phyloP scores from a whole-genome alignment of 2,329 filamentous ascomycete genomes.

The Cyclaneusma minus region DNA sequence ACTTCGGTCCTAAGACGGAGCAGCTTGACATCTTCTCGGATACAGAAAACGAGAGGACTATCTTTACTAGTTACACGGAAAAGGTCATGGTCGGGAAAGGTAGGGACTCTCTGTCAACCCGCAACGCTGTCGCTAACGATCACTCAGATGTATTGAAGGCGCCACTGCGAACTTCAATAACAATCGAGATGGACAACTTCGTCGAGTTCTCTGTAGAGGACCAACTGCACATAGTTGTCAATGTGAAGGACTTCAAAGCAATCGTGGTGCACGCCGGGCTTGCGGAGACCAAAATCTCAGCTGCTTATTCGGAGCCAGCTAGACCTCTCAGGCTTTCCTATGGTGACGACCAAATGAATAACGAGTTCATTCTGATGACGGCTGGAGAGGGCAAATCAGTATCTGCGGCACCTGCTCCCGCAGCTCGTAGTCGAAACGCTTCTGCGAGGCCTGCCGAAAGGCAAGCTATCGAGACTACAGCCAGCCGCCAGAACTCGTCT shows the following conservation, averaged over 20 bases:
- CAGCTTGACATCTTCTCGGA: slow-evolving; percentile 65
- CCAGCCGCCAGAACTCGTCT: slow-evolving; percentile 8
- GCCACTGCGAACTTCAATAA: slow-evolving; percentile 65
- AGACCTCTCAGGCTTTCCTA: slow-evolving; percentile 62
- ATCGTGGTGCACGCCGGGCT: slow-evolving; percentile 63
- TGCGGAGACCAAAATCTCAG: slow-evolving; percentile 48
- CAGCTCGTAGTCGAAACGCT: slow-evolving; percentile 9
- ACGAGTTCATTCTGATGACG: slow-evolving; percentile 73
- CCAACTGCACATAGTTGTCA: slow-evolving; percentile 64
- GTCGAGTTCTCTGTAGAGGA: slow-evolving; percentile 60
- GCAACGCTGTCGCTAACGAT: background rate
- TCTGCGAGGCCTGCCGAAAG: slow-evolving; percentile 14
- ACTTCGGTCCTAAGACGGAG: slow-evolving; percentile 68
- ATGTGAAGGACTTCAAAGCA: slow-evolving; percentile 69
- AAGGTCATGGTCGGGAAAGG: slow-evolving; percentile 57
- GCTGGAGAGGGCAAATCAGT: slow-evolving; percentile 40
- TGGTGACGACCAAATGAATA: slow-evolving; percentile 48
- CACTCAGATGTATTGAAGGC: slow-evolving; percentile 57
- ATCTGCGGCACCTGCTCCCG: slow-evolving; percentile 13
- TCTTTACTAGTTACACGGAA: slow-evolving; percentile 71
- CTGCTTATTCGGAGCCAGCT: slow-evolving; percentile 55
- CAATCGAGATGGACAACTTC: slow-evolving; percentile 63
- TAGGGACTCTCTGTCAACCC: slow-evolving; percentile 14
- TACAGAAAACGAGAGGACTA: slow-evolving; percentile 51
- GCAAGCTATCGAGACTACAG: slow-evolving; percentile 14